These are phyloP conservation scores for Leccinellum rugosiceps DNA, from an alignment of 768 basidiomycete genomes.

Conservation along the genomic window DNA sequence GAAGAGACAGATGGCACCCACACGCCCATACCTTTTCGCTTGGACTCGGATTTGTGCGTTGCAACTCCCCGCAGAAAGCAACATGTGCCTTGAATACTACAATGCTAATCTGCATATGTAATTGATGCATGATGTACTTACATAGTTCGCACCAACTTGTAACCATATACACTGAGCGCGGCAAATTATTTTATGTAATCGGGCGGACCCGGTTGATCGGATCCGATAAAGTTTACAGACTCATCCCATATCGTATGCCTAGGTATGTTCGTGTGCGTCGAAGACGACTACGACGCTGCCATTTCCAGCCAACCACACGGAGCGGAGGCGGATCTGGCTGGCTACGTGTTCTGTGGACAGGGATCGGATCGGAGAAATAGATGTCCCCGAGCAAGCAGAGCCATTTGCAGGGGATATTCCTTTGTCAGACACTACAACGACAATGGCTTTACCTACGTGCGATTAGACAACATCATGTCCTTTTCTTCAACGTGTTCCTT, in stretches of 20 bases:
- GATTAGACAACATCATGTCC: too few relatives aligned
- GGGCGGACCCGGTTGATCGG: neutral
- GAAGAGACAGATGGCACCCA: neutral
- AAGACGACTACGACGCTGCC: neutral
- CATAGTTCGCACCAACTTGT: too few relatives aligned
- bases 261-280: neutral
- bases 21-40: neutral
- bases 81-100: neutral
- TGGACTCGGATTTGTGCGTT: neutral
- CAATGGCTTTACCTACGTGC: neutral
- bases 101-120: neutral
- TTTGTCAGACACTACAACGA: neutral
- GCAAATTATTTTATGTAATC: neutral
- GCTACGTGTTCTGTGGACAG: neutral
- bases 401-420: neutral
- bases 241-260: neutral
- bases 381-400: neutral
- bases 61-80: neutral
- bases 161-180: neutral
- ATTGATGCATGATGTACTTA: neutral
- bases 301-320: neutral
- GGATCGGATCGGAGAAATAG: neutral
- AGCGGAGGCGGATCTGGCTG: neutral
- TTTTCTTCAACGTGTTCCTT: too few relatives aligned
- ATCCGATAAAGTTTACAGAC: neutral